Base-by-base conservation (phyloP, 768 basidiomycete genomes). In the Amanita inopinata region DNA sequence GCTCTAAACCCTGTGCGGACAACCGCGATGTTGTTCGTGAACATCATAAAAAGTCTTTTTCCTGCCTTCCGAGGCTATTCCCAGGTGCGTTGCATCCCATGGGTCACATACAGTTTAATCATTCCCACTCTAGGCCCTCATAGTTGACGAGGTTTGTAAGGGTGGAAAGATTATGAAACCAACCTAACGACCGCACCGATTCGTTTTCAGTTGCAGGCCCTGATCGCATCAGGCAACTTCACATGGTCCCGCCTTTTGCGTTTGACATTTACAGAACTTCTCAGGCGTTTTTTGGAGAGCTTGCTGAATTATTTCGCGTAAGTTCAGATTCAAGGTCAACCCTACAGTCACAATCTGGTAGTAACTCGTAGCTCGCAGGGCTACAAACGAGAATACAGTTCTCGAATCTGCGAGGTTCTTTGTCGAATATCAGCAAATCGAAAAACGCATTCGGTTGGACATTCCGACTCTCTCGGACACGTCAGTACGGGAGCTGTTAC, bases 1-100 rank as follows among this genome's bases (percentile, higher is more conserved):
- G 55, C 57, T 38, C 61, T 81, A 24, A 82, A 88, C 51, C 86
- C 84, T 24, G 51, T 78, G 36, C 73, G 84, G 46, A 78, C 82
- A 15, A 64, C 73, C n/a, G 63, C 83, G 42, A 80, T 89, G 76
- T 62, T 88, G 58, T 43, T 70, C 46, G 62, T 87, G 50, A 83
- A 86, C 58, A 61, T 88, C 39, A 52, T 80, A 45, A 74, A 83
- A 51, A 87, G 84, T 48, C 62, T 82, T 46, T 78, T 88, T 55
- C 86, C 86, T 25, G 87, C 85, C 7, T 82, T 83, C 60, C 75
- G 83, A 61, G 81, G 83, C 48, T 89, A 86, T 65, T 87, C 87
- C 6, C 87, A 89, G 63, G 73, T 73, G 46, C 43, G 62, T 57
- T 48, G 39, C 25, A 40, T 38, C 31, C 40, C 45, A 40, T 38